Conservation (phyloP, 2,329 filamentous ascomycete species). For the Triangularia verruculosa region DNA sequence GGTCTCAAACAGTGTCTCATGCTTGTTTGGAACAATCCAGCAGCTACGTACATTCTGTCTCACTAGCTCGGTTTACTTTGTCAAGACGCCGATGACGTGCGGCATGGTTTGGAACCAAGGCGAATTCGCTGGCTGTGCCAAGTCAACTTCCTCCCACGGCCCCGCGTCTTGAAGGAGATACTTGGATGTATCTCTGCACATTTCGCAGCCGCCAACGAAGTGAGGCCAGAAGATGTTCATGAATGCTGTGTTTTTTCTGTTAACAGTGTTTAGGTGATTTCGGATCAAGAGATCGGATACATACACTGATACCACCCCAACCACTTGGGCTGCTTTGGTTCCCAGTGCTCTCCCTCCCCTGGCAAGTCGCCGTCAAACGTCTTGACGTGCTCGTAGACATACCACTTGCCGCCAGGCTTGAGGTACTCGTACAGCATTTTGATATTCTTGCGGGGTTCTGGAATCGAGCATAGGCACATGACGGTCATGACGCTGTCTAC, state of each 20-base stretch:
- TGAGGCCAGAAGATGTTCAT: conserved; percentile 53
- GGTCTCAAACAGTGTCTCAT: not conserved
- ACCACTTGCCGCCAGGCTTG: conserved; percentile 61
- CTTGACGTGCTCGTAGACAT: conserved; percentile 60
- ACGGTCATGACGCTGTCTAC: conserved; percentile 60
- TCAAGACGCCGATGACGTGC: conserved; percentile 51
- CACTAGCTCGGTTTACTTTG: conserved; percentile 41
- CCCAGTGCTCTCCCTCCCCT: conserved; percentile 33
- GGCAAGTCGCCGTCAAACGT: conserved; percentile 28
- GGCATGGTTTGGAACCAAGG: conserved; percentile 44
- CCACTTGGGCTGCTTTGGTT: not conserved
- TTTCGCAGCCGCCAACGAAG: conserved; percentile 50
- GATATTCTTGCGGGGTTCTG: conserved; percentile 55
- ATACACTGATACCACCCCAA: conserved; percentile 51
- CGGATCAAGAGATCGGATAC: conserved; percentile 24
- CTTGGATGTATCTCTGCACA: conserved; percentile 48
- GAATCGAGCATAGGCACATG: conserved; percentile 62
- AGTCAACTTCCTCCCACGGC: conserved; percentile 48
- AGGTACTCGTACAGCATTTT: conserved; percentile 54
- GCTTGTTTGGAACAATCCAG: not conserved
- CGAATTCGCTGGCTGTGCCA: conserved; percentile 41
- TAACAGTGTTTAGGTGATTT: not conserved
- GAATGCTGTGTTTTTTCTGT: conserved; percentile 36
- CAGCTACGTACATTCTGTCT: not conserved
- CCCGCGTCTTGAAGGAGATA: conserved; percentile 46